phyloP scores from a whole-genome alignment of 1,284 basidiomycete genomes.

The Rhizoctonia solani region DNA sequence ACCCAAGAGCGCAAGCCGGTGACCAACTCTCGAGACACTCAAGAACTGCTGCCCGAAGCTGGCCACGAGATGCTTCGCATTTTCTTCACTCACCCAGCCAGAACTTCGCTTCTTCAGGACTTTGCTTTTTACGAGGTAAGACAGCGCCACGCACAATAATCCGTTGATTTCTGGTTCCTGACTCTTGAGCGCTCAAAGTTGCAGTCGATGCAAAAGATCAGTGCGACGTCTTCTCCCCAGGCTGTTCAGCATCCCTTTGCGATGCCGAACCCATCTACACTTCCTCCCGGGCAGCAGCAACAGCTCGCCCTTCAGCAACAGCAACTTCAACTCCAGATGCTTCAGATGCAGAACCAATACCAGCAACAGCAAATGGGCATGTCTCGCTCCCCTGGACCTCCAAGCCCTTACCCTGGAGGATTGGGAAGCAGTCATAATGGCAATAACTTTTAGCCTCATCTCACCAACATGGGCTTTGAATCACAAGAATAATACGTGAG shows the following conservation, averaged over 20 bases:
- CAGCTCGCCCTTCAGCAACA: constrained; percentile 31
- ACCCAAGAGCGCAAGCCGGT: constrained; percentile 96
- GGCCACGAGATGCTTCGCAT: constrained; percentile 94
- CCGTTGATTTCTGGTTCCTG: too few relatives aligned
- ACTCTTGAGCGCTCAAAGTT: constrained; percentile 51
- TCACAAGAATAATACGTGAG: background rate
- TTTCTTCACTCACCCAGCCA: constrained; percentile 86
- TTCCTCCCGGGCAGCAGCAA: constrained; percentile 39
- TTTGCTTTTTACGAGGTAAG: constrained; percentile 90
- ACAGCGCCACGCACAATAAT: too few relatives aligned
- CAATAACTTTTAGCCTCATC: constrained; percentile 3
- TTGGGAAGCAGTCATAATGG: background rate
- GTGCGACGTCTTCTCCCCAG: constrained; percentile 49
- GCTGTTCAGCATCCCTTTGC: constrained; percentile 54
- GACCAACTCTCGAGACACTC: constrained; percentile 89
- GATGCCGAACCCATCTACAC: constrained; percentile 57
- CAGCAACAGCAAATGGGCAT: constrained; percentile 16
- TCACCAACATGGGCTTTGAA: background rate
- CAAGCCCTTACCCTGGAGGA: constrained; percentile 17
- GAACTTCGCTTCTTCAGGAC: constrained; percentile 90
- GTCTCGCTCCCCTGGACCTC: constrained; percentile 24
- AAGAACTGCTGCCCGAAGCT: constrained; percentile 90
- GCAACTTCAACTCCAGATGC: constrained; percentile 33
- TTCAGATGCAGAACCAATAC: constrained; percentile 32
- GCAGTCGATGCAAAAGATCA: constrained; percentile 77